These are phyloP conservation scores for Amphirosellinia nigrospora DNA, from an alignment of 495 filamentous ascomycete genomes.

Conservation along the genomic window DNA sequence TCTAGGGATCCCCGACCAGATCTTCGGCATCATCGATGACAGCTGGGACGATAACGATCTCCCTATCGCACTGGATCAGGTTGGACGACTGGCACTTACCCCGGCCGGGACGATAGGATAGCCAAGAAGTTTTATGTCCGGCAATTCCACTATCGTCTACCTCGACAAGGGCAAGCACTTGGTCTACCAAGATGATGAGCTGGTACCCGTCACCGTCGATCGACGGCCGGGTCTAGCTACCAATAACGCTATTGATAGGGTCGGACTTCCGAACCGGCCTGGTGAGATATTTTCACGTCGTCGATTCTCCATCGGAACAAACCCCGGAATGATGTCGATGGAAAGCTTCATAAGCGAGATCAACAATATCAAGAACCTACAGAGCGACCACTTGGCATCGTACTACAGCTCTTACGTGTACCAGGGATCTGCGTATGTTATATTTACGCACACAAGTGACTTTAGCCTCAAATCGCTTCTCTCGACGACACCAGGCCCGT, in stretches of 20 bases:
- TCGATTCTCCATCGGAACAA: constrained; percentile 66
- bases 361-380: constrained; percentile 63
- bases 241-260: constrained; percentile 65
- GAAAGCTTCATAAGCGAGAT: constrained; percentile 76
- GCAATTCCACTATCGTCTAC: constrained; percentile 79
- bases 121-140: constrained; percentile 78
- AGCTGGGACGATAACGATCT: constrained; percentile 91
- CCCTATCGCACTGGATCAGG: constrained; percentile 73
- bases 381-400: constrained; percentile 81
- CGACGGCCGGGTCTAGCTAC: constrained; percentile 60
- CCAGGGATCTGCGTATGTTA: constrained; percentile 71
- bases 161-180: constrained; percentile 73
- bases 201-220: constrained; percentile 72
- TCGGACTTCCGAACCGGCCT: constrained; percentile 65
- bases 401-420: constrained; percentile 82
- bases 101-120: constrained; percentile 63
- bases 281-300: constrained; percentile 72
- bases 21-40: constrained; percentile 84
- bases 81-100: constrained; percentile 71
- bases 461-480: constrained; percentile 80
- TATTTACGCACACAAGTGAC: constrained; percentile 78
- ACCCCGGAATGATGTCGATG: constrained; percentile 62
- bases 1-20: constrained; percentile 80
- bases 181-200: constrained; percentile 76
- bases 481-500: constrained; percentile 65